A percentile compares a stretch with the other conserved stretches of the same genome.
These are phyloP conservation scores for Claviceps maximensis DNA, from an alignment of 2,329 filamentous ascomycete species.

Conservation along the genomic window DNA sequence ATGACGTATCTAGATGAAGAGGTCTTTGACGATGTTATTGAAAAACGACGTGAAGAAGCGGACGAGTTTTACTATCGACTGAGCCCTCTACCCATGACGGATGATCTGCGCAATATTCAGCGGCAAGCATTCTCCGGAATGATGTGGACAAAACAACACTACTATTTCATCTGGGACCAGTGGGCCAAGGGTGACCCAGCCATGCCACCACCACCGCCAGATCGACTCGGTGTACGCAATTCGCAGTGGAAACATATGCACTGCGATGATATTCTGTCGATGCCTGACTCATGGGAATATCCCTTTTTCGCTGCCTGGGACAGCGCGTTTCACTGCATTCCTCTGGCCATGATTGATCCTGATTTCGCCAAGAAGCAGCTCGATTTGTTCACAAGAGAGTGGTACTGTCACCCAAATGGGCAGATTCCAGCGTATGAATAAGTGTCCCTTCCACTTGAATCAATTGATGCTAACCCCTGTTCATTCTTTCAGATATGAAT, in stretches of 20 bases:
- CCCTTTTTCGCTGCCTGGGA: constrained; percentile 98
- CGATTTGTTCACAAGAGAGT: constrained; percentile 88
- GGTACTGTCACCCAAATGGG: constrained; percentile 98
- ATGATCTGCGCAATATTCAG: constrained; percentile 90
- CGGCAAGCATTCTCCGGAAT: constrained; percentile 89
- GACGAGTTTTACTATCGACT: constrained; percentile 94
- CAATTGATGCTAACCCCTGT: neutral
- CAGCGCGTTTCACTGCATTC: constrained; percentile 92
- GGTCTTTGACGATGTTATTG: constrained; percentile 79
- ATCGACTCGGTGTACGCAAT: constrained; percentile 72
- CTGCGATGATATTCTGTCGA: constrained; percentile 87
- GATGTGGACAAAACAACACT: constrained; percentile 98
- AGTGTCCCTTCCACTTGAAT: neutral
- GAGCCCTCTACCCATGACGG: constrained; percentile 83
- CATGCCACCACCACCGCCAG: constrained; percentile 72
- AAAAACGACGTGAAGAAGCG: constrained; percentile 74
- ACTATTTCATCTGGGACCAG: constrained; percentile 94
- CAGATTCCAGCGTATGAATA: constrained; percentile 67
- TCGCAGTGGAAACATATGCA: constrained; percentile 88
- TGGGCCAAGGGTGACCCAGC: constrained; percentile 91
- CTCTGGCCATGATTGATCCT: constrained; percentile 90
- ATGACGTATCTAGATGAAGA: constrained; percentile 83
- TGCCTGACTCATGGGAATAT: constrained; percentile 98
- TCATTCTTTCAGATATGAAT: constrained; percentile 51
- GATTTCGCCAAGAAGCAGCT: constrained; percentile 98